Percentiles rank a stretch among this genome's conserved stretches.
These are phyloP conservation scores for Inga leiocalycina DNA, from an alignment of 306 rosid species.

Conservation along the genomic window DNA sequence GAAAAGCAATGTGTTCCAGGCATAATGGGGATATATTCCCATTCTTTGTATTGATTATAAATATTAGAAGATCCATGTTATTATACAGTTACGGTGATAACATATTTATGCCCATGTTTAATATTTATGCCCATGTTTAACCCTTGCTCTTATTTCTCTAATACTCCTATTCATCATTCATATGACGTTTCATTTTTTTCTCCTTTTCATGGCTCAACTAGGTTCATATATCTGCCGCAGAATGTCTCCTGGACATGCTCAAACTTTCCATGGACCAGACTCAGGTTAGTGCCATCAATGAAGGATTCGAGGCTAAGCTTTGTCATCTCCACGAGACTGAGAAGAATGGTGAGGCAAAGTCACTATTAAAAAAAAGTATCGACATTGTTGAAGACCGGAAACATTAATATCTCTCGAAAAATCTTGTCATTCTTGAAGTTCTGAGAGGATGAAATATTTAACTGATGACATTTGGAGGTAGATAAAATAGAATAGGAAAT, in stretches of 20 bases:
- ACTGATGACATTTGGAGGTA: background rate
- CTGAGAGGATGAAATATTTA: slow-evolving; percentile 21
- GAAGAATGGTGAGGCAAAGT: slow-evolving; percentile 83
- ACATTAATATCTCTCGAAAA: slow-evolving; percentile 20
- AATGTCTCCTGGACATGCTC: slow-evolving; percentile 71
- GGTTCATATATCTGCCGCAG: slow-evolving; percentile 90
- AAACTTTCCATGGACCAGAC: slow-evolving; percentile 48
- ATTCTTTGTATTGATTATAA: background rate
- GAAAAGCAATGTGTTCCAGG: background rate
- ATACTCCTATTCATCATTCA: background rate
- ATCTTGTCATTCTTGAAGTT: background rate
- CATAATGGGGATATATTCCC: background rate
- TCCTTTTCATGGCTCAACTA: slow-evolving; percentile 34
- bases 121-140: background rate
- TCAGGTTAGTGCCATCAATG: slow-evolving; percentile 31
- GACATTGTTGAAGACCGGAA: slow-evolving; percentile 55
- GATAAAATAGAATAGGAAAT: background rate
- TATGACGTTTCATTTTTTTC: slow-evolving; percentile 5
- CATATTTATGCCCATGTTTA: background rate
- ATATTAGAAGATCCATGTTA: background rate
- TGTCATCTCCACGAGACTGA: slow-evolving; percentile 63
- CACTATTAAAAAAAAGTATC: slow-evolving; percentile 55
- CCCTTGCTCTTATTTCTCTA: background rate
- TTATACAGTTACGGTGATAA: background rate
- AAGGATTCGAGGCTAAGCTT: slow-evolving; percentile 59